Percentiles rank a stretch among this genome's conserved stretches.
phyloP scores from a whole-genome alignment of 352 stramenopile species.

The Phytophthora syringae region DNA sequence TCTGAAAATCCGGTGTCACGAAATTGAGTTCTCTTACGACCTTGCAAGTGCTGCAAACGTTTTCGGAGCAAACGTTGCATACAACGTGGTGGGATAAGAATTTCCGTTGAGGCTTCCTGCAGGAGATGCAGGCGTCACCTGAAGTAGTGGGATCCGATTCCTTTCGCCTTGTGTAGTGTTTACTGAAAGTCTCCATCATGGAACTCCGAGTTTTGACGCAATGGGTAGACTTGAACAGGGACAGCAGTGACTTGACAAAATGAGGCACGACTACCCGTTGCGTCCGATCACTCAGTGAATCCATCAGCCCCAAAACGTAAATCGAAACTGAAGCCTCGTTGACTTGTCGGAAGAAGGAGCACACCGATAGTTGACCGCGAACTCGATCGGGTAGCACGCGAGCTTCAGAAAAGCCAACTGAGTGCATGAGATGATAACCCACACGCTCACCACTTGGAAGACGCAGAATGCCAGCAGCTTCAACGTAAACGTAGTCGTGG shows the following conservation, averaged over 20 bases:
- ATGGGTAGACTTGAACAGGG: slow-evolving; percentile 21
- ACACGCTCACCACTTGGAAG: slow-evolving; percentile 39
- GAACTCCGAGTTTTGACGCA: background rate
- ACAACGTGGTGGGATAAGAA: background rate
- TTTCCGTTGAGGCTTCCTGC: slow-evolving; percentile 14
- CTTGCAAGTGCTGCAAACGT: slow-evolving; percentile 35
- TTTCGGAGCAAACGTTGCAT: slow-evolving; percentile 36
- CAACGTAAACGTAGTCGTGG: slow-evolving; percentile 53
- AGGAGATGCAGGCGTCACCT: slow-evolving; percentile 17
- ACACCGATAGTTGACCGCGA: slow-evolving; percentile 43
- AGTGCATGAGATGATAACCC: slow-evolving; percentile 61
- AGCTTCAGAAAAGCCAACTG: slow-evolving; percentile 43
- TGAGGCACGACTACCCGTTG: slow-evolving; percentile 21
- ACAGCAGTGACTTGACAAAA: slow-evolving; percentile 30
- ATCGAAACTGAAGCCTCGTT: slow-evolving; percentile 21
- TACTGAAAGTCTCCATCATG: background rate
- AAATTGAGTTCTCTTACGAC: slow-evolving; percentile 36
- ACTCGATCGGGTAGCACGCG: slow-evolving; percentile 16
- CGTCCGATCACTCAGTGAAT: slow-evolving; percentile 16
- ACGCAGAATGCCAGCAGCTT: slow-evolving; percentile 39
- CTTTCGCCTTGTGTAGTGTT: background rate
- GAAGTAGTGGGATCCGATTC: background rate
- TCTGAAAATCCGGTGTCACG: slow-evolving; percentile 33
- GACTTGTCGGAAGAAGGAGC: slow-evolving; percentile 41
- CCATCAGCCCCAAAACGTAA: slow-evolving; percentile 31